These are phyloP conservation scores for Rhizopus stolonifer DNA, from an alignment of 371 early-diverging fungal species.

Conservation along the genomic window DNA sequence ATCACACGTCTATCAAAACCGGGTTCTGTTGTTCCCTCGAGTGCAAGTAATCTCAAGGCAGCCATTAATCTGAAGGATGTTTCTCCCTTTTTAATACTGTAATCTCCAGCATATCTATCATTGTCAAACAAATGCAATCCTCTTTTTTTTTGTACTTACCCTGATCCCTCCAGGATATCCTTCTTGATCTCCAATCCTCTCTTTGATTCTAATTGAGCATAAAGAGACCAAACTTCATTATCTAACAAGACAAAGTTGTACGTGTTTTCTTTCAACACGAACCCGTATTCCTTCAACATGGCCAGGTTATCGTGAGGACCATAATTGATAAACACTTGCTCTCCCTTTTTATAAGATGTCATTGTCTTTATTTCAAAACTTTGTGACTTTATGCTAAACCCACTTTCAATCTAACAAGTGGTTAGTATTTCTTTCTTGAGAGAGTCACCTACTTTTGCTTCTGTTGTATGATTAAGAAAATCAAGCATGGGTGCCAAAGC, in stretches of 20 bases:
- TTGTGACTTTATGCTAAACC: conserved; percentile 48
- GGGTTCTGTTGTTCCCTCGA: conserved; percentile 29
- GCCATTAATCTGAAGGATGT: conserved; percentile 52
- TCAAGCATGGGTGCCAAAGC: conserved; percentile 64
- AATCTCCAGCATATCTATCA: conserved; percentile 31
- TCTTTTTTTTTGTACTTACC: conserved; percentile 25
- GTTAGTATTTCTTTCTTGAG: not conserved
- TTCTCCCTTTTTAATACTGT: conserved; percentile 51
- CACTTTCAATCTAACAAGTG: conserved; percentile 50
- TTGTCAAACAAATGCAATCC: not conserved
- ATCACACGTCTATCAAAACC: conserved; percentile 36
- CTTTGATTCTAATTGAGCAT: conserved; percentile 39
- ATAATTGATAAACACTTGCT: conserved; percentile 62
- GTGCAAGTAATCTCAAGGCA: conserved; percentile 47
- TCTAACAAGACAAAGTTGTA: conserved; percentile 57
- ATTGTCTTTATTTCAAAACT: conserved; percentile 59
- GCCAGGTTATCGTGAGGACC: conserved; percentile 62
- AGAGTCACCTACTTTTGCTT: conserved; percentile 38
- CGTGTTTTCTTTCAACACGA: conserved; percentile 49
- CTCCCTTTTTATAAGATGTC: conserved; percentile 54
- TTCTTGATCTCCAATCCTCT: conserved; percentile 41
- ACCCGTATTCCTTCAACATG: conserved; percentile 61
- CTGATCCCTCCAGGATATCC: conserved; percentile 47
- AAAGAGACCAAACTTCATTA: conserved; percentile 43
- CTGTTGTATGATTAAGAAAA: conserved; percentile 62